Evolutionary conservation across 2,329 filamentous ascomycete genomes (phyloP).

Genomic region (Fusarium sp.): DNA sequence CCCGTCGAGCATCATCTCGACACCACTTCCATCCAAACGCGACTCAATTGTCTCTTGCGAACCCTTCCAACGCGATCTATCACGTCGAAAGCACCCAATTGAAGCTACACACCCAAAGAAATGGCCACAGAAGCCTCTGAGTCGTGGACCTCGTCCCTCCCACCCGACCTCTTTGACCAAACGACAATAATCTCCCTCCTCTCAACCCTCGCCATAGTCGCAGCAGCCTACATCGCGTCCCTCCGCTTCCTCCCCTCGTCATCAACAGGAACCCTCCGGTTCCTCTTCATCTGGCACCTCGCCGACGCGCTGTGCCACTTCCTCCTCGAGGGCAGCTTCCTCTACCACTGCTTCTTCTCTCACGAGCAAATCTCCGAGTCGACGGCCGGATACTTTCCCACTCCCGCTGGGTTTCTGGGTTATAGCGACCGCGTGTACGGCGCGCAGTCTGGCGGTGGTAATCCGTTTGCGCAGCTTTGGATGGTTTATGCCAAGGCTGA

Average conservation of each 20-base stretch:
- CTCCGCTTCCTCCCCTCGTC: constrained; percentile 60
- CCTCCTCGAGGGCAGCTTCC: constrained; percentile 88
- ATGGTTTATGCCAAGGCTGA: constrained; percentile 77
- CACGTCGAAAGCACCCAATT: neutral
- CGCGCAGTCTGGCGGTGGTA: constrained; percentile 66
- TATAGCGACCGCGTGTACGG: constrained; percentile 64
- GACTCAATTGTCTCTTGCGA: neutral
- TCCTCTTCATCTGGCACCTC: constrained; percentile 94
- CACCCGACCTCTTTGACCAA: constrained; percentile 69
- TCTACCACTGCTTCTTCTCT: constrained; percentile 93
- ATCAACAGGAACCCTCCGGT: constrained; percentile 70
- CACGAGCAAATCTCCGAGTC: constrained; percentile 53
- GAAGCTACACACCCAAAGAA: neutral
- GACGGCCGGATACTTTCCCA: constrained; percentile 56
- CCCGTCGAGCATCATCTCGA: constrained; percentile 1
- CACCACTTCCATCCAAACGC: constrained; percentile 15
- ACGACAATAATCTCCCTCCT: constrained; percentile 71
- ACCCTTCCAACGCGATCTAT: neutral
- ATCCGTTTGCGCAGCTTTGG: constrained; percentile 71
- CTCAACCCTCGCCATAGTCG: constrained; percentile 65
- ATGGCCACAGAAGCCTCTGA: constrained; percentile 28
- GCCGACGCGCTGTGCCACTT: constrained; percentile 95
- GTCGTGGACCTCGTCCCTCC: constrained; percentile 51
- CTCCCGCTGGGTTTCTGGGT: constrained; percentile 66
- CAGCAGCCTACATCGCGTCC: constrained; percentile 63